A percentile compares a stretch with the other conserved stretches of the same genome.
These are phyloP conservation scores for Infundibulicybe gibba DNA, from an alignment of 768 basidiomycete species.

Conservation along the genomic window DNA sequence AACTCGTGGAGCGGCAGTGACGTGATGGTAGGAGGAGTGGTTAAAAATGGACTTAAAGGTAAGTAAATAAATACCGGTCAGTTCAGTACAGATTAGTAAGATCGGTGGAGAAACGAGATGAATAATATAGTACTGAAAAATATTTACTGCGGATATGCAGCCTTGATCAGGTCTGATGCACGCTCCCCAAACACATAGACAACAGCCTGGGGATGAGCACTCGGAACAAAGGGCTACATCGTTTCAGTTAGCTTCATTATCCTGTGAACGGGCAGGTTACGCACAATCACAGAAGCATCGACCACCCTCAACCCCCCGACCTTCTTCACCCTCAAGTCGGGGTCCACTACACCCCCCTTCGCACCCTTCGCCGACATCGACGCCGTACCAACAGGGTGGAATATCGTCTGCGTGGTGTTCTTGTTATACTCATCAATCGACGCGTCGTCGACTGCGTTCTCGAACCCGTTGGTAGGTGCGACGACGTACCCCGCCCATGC, in stretches of 20 bases:
- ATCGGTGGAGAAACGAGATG: too few relatives aligned
- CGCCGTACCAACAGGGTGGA: conserved; percentile 23
- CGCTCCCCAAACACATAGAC: conserved; percentile 2
- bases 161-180: conserved; percentile 2
- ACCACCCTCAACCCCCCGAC: conserved; percentile 29
- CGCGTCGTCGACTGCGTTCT: conserved; percentile 20
- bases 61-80: too few relatives aligned
- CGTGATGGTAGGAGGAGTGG: too few relatives aligned
- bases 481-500: conserved; percentile 4
- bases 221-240: conserved; percentile 1
- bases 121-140: too few relatives aligned
- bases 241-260: too few relatives aligned
- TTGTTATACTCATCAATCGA: conserved; percentile 24
- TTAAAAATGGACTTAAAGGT: too few relatives aligned
- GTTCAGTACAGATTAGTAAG: too few relatives aligned
- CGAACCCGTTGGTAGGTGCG: conserved; percentile 1
- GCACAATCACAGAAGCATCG: conserved; percentile 24
- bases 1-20: too few relatives aligned
- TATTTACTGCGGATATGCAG: background rate
- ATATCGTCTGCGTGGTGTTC: conserved; percentile 11
- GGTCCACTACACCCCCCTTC: conserved; percentile 10
- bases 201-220: conserved; percentile 1
- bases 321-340: conserved; percentile 29
- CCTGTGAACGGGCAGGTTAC: background rate
- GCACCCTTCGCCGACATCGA: conserved; percentile 15